phyloP scores from a whole-genome alignment of 1,139 yeast genomes.

The Suhomyces taliae region DNA sequence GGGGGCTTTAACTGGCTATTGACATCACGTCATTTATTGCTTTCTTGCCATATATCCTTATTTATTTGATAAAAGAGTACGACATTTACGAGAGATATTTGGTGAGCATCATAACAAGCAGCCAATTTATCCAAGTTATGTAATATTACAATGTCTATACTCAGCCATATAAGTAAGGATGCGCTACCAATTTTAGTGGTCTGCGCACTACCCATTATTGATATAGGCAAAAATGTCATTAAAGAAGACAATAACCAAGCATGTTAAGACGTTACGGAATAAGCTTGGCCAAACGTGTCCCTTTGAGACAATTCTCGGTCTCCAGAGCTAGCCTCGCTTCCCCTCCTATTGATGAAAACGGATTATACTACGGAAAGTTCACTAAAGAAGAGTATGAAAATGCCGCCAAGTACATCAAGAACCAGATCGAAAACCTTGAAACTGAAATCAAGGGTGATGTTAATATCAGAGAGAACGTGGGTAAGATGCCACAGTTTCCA shows the following conservation, averaged over 20 bases:
- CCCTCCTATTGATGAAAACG: slow-evolving; percentile 24
- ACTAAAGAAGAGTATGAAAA: slow-evolving; percentile 43
- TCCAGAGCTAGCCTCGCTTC: background rate
- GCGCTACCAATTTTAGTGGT: background rate
- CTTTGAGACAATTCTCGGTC: background rate
- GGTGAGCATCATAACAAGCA: no score
- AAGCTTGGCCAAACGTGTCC: background rate
- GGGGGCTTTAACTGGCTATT: no score
- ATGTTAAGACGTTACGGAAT: background rate
- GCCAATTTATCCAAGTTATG: no score
- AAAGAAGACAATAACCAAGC: background rate
- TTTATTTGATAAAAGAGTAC: no score
- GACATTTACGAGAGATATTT: no score
- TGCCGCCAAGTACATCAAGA: slow-evolving; percentile 35
- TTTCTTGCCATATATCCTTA: no score
- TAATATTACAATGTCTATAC: no score
- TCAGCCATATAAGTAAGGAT: no score
- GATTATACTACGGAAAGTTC: slow-evolving; percentile 35
- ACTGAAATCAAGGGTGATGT: slow-evolving; percentile 41
- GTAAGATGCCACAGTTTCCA: slow-evolving; percentile 41
- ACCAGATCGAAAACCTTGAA: slow-evolving; percentile 38
- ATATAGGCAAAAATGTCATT: background rate
- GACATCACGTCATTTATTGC: no score
- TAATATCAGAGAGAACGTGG: slow-evolving; percentile 38
- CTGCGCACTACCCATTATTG: background rate